Percentiles rank a stretch among this genome's conserved stretches.
Conservation (phyloP, 805 yeast species). For the Naumovozyma dairenensis region DNA sequence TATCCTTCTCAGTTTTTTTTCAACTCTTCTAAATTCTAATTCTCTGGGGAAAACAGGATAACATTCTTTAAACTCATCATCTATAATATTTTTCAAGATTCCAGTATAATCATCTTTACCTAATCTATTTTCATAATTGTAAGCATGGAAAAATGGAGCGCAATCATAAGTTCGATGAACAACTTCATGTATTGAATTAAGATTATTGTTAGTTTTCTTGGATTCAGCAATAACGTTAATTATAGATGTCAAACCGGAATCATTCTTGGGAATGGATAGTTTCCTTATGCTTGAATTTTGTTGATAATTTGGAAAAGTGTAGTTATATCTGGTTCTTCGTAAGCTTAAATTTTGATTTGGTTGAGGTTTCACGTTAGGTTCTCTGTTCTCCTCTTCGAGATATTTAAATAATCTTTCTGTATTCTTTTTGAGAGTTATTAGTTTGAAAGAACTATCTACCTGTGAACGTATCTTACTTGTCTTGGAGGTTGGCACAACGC, state of each 20-base stretch:
- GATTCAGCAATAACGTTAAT: neutral
- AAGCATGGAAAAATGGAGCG: slow-evolving; percentile 13
- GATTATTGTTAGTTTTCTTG: slow-evolving; percentile 1
- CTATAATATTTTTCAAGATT: slow-evolving; percentile 11
- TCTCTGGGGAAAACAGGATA: slow-evolving; percentile 17
- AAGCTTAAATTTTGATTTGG: too few species aligned
- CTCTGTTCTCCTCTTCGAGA: too few species aligned
- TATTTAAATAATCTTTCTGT: too few species aligned
- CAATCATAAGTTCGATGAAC: slow-evolving; percentile 10
- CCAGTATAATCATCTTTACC: slow-evolving; percentile 15
- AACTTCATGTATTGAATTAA: slow-evolving; percentile 1
- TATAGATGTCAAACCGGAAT: slow-evolving; percentile 3
- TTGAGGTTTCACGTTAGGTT: too few species aligned
- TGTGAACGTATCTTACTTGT: too few species aligned
- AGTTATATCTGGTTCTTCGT: too few species aligned
- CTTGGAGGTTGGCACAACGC: too few species aligned
- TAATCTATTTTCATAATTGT: slow-evolving; percentile 16
- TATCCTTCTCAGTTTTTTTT: slow-evolving; percentile 3
- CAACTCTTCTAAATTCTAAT: slow-evolving; percentile 18
- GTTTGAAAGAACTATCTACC: too few species aligned
- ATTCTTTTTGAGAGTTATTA: too few species aligned
- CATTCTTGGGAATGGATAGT: too few species aligned
- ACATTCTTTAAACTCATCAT: slow-evolving; percentile 10
- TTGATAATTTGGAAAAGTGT: too few species aligned
- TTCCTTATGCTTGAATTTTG: too few species aligned